Conservation (phyloP, 1,284 basidiomycete species). For the Trichosporon sp. region DNA sequence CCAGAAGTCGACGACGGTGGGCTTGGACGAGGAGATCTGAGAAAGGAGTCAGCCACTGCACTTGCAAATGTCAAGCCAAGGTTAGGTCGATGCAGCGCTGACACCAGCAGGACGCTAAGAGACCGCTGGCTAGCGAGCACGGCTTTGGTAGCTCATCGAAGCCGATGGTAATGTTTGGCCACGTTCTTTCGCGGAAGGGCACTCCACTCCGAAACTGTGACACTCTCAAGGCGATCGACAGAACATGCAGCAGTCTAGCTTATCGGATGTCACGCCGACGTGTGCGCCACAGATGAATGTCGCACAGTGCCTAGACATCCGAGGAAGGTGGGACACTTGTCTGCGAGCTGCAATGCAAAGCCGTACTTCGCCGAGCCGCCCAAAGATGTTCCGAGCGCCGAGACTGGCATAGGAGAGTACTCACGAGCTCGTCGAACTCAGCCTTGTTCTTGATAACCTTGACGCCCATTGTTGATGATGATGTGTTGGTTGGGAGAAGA, state of each 20-base stretch:
- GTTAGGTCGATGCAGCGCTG: not conserved
- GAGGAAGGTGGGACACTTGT: not conserved
- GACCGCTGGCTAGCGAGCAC: not conserved
- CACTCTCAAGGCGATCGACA: not conserved
- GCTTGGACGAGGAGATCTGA: constrained; percentile 66
- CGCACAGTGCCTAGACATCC: not conserved
- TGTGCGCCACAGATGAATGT: not conserved
- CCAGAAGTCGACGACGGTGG: constrained; percentile 74
- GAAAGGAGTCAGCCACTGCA: constrained; percentile 25
- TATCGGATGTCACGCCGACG: too few species aligned
- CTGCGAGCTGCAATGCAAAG: not conserved
- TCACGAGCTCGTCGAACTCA: constrained; percentile 64
- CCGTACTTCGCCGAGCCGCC: not conserved
- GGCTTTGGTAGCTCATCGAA: not conserved
- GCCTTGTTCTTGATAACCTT: constrained; percentile 61
- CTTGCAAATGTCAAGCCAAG: not conserved
- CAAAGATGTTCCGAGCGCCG: too few species aligned
- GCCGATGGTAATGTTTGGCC: not conserved
- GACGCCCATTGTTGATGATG: constrained; percentile 55
- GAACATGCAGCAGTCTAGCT: not conserved
- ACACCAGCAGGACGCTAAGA: not conserved
- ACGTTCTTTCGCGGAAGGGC: not conserved
- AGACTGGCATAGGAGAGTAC: constrained; percentile 28
- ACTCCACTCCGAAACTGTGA: not conserved
- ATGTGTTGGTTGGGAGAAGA: constrained; percentile 10